A percentile compares a stretch with the other conserved stretches of the same genome.
Conservation (phyloP, 176 grass and related monocot species). For the Zoysia pacifica region DNA sequence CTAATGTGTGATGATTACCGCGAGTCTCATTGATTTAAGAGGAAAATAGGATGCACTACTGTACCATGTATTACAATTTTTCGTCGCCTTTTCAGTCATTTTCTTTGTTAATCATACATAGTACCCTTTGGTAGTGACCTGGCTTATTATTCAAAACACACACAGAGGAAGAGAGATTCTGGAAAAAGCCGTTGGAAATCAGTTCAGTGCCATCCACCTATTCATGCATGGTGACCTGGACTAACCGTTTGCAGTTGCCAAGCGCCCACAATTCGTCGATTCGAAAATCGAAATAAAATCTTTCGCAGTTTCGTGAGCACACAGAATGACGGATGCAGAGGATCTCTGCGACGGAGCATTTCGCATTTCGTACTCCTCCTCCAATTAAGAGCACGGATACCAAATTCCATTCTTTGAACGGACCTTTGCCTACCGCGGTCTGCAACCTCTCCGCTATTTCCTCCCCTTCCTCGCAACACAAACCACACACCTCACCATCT, state of each 20-base stretch:
- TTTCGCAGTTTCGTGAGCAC: not conserved
- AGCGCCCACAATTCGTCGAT: not conserved
- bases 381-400: constrained; percentile 51
- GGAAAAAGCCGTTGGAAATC: not conserved
- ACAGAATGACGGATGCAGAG: not conserved
- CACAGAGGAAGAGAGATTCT: no score
- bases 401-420: constrained; percentile 37
- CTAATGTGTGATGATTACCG: not conserved
- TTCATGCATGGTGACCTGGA: not conserved
- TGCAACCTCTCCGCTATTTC: constrained; percentile 27
- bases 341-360: constrained; percentile 12
- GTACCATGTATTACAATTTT: not conserved
- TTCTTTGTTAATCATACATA: no score
- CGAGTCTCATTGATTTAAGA: not conserved
- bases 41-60: not conserved
- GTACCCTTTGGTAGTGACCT: not conserved
- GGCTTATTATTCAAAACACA: no score
- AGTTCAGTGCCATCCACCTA: not conserved
- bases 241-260: not conserved
- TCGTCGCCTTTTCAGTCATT: not conserved
- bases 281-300: not conserved
- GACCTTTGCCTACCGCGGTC: not conserved
- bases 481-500: constrained; percentile 61
- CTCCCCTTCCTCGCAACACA: constrained; percentile 50
- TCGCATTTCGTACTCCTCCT: constrained; percentile 20